Evolutionary conservation across 169 alveolate species (phyloP), one percentile per base, ranked within the genome.

Genomic region (Plasmodium gallinaceum): DNA sequence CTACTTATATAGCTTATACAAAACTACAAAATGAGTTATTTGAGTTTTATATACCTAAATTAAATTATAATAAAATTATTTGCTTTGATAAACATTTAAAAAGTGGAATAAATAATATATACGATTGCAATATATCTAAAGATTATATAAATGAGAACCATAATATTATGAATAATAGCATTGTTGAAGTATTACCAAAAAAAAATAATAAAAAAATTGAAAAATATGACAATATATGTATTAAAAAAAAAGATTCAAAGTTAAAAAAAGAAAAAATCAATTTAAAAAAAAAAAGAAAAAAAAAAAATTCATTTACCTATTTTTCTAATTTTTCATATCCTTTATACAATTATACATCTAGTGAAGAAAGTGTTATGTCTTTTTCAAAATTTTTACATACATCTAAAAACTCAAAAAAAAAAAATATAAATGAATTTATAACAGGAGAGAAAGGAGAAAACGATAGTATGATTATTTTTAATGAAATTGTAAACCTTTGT

Each of bases 321-420:
- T 4, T 7, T n/a, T 8, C 22, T 4, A 22, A 26, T 18, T 48
- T 51, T 8, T 48, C 45, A 18, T 52, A 51, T 24, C 58, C 16
- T 43, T 32, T 72, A 6, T 52, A 37, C 39, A 18, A 37, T 16
- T 72, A 72, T 68, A 64, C 89, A 26, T 54, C 70, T 12, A 54
- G 74, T 32, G 89, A 48, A 9, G 78, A 64, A 24, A 43, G 58
- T 22, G n/a, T 7, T 37, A 52, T 72, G 66, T 72, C 70, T 39
- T 72, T 72, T 72, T 72, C 85, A 7, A 76, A 62, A 62, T 76
- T 76, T 76, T 76, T 76, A 45, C 88, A 74, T 32, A 45, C 62
- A 8, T 37, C 42, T 24, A 16, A 74, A 74, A 26, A 12, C 14
- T 18, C 48, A n/a, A 42, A 22, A 74, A 74, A 58, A 74, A 74